A percentile compares a stretch with the other conserved stretches of the same genome.
phyloP scores from a whole-genome alignment of 306 rosid species.

The apple (Malus domestica) region ASM211411v1 NC_041803.1:16222501-16223000 shows the following conservation, averaged over 20 bases:
- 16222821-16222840: no score
- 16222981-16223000: no score
- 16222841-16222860: no score
- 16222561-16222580: conserved; percentile 27
- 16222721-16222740: no score
- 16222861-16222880: no score
- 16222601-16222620: conserved; percentile 77
- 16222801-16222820: no score
- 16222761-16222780: no score
- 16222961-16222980: background rate
- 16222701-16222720: background rate
- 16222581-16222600: conserved; percentile 61
- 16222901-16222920: no score
- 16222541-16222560: background rate
- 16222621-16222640: conserved; percentile 55
- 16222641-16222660: conserved; percentile 89
- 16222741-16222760: no score
- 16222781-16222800: no score
- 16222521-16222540: background rate
- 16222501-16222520: background rate
- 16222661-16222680: conserved; percentile 53
- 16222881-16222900: no score
- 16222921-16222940: background rate
- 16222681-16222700: background rate
- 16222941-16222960: background rate